A percentile compares a stretch with the other conserved stretches of the same genome.
Conservation (phyloP, 2,329 filamentous ascomycete species). For the Aspergillus brunneoviolaceus region DNA sequence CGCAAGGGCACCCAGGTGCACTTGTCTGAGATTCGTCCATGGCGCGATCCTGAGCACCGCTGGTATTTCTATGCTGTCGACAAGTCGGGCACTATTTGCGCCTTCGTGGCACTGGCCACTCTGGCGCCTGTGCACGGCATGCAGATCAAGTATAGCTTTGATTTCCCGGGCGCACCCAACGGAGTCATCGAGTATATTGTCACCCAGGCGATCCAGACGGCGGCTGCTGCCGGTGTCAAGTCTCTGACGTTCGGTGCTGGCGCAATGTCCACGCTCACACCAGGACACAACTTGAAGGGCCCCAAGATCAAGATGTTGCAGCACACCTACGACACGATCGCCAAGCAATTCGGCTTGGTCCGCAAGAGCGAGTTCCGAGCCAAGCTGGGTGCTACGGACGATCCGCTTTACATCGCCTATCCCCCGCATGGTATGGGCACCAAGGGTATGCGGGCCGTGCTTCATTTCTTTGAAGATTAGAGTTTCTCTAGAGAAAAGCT, state of each 20-base stretch:
- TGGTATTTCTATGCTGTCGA: conserved; percentile 82
- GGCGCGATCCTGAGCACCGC: conserved; percentile 79
- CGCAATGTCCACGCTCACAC: conserved; percentile 69
- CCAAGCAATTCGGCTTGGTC: conserved; percentile 76
- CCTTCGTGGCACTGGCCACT: conserved; percentile 79
- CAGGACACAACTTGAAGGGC: conserved; percentile 79
- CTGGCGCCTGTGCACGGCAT: conserved; percentile 79
- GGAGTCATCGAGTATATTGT: conserved; percentile 85
- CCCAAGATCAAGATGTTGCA: conserved; percentile 77
- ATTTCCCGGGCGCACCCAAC: conserved; percentile 83
- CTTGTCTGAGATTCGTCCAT: conserved; percentile 83
- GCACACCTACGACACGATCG: conserved; percentile 77
- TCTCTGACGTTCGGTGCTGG: conserved; percentile 85
- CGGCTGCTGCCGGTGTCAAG: conserved; percentile 58
- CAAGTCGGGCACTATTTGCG: conserved; percentile 67
- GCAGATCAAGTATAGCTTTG: conserved; percentile 95
- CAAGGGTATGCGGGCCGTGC: conserved; percentile 76
- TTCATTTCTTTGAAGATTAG: conserved; percentile 80
- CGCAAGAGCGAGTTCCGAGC: conserved; percentile 86
- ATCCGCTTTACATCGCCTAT: conserved; percentile 87
- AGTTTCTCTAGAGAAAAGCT: neutral
- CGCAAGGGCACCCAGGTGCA: conserved; percentile 87
- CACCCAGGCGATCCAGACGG: conserved; percentile 65
- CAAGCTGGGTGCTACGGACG: conserved; percentile 83
- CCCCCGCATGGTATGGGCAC: conserved; percentile 81